Base-by-base conservation (phyloP, 2,329 filamentous ascomycete species). In the Phyllosticta ampelicida region DNA sequence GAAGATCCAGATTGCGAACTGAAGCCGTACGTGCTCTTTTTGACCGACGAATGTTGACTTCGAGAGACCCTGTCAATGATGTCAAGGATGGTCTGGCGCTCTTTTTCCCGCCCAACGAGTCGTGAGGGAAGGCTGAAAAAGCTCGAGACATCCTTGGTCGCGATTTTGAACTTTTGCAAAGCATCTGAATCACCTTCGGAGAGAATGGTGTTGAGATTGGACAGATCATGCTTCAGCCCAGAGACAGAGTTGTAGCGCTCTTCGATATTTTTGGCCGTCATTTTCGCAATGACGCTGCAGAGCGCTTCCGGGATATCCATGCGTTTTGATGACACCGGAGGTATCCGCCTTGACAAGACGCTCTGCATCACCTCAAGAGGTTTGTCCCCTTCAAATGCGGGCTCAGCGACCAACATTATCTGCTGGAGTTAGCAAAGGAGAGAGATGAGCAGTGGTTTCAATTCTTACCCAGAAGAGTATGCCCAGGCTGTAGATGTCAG, bases 361-460 rank as follows among this genome's bases (percentile, higher is more conserved):
- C 86, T 89, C 69, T 96, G 91, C 63, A 97, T 90, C 51, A 96
- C 90, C 66, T 96, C 91, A 60, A 96, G 81, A 0, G 91, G 89
- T 0, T 84, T 86, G 11, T 84, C 80, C 9, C 89, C 92, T 36
- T 86, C 85, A 63, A 94, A 96, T 0, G 90, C 87, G 2, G 87
- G 82, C 65, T 86, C 82, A 26, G 90, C 89, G 1, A 89, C 88
- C 51, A 95, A 76, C 66, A 95, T 81, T 1, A 54, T 60, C 56
- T 58, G 28, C 9, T 1, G 1, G 44, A 8, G 21, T 23, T 18
- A 44, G 36, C 36, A n/a, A 44, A n/a, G 3, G 9, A 10, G 16
- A 23, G 2, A 8, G 18, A 13, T n/a, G 10, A 26, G n/a, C 20
- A 48, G 9, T 11, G 16, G 6, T 20, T 6, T 1, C 48, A 16